Percentiles rank a stretch among this genome's conserved stretches.
phyloP scores from a whole-genome alignment of 139 green algal species.

The Mesotaenium endlicherianum region DNA sequence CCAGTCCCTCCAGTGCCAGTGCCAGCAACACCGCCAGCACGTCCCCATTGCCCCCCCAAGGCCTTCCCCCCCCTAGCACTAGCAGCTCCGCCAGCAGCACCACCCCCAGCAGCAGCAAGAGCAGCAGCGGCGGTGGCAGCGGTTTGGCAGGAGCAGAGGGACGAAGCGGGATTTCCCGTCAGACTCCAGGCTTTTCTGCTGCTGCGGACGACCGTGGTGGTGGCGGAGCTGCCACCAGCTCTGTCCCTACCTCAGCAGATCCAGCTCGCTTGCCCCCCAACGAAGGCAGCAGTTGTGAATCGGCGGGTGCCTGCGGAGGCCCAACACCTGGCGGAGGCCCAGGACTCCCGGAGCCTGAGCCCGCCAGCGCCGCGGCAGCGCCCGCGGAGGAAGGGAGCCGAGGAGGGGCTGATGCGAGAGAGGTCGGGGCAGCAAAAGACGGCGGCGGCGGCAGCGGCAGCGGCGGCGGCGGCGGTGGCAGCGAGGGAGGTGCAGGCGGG shows the following conservation, averaged over 20 bases:
- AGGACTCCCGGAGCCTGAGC: neutral
- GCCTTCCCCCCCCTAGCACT: neutral
- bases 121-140: no score
- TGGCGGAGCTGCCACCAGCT: no score
- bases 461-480: neutral
- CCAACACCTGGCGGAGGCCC: neutral
- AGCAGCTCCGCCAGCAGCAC: no score
- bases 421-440: neutral
- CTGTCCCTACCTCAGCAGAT: no score
- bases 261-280: no score
- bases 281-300: no score
- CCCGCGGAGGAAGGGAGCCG: neutral
- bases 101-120: no score
- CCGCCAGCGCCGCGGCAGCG: neutral
- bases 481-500: neutral
- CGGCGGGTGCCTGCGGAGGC: no score
- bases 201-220: no score
- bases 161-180: no score
- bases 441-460: constrained; percentile 10
- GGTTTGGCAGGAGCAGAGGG: no score
- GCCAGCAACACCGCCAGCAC: neutral
- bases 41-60: neutral
- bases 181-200: no score
- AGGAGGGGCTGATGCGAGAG: neutral
- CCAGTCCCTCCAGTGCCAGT: neutral